These are phyloP conservation scores for Termitomyces sp. DNA, from an alignment of 768 basidiomycete genomes.

Conservation along the genomic window DNA sequence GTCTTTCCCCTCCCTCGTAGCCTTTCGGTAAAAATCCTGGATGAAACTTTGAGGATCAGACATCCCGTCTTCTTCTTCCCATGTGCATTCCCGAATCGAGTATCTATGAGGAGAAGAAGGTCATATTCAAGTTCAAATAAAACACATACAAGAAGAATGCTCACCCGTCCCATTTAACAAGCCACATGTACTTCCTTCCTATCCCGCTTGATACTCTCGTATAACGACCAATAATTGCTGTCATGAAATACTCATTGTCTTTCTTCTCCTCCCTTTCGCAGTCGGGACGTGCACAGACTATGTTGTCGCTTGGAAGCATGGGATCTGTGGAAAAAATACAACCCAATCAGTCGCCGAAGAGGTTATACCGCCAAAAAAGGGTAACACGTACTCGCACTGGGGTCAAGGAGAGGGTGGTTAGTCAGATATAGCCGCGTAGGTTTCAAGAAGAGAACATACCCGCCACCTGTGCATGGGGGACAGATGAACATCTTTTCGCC, in stretches of 20 bases:
- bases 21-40: constrained; percentile 22
- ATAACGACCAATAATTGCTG: constrained; percentile 27
- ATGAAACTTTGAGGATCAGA: constrained; percentile 21
- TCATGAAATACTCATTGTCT: constrained; percentile 23
- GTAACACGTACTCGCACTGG: constrained; percentile 12
- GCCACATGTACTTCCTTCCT: constrained; percentile 21
- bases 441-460: constrained; percentile 19
- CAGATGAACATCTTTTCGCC: constrained; percentile 29
- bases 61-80: constrained; percentile 27
- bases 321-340: constrained; percentile 2
- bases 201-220: constrained; percentile 18
- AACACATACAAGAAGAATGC: background rate
- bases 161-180: constrained; percentile 37
- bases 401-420: background rate
- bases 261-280: constrained; percentile 17
- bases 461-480: constrained; percentile 30
- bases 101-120: constrained; percentile 21
- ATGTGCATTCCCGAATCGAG: constrained; percentile 25
- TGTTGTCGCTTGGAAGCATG: constrained; percentile 1
- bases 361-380: background rate
- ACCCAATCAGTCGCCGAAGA: background rate
- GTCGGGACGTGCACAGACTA: constrained; percentile 21
- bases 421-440: background rate
- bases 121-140: background rate
- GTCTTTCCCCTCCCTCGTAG: constrained; percentile 21